A percentile compares a stretch with the other conserved stretches of the same genome.
These are phyloP conservation scores for Allantophomopsis lycopodina DNA, from an alignment of 2,329 filamentous ascomycete species.

Conservation along the genomic window DNA sequence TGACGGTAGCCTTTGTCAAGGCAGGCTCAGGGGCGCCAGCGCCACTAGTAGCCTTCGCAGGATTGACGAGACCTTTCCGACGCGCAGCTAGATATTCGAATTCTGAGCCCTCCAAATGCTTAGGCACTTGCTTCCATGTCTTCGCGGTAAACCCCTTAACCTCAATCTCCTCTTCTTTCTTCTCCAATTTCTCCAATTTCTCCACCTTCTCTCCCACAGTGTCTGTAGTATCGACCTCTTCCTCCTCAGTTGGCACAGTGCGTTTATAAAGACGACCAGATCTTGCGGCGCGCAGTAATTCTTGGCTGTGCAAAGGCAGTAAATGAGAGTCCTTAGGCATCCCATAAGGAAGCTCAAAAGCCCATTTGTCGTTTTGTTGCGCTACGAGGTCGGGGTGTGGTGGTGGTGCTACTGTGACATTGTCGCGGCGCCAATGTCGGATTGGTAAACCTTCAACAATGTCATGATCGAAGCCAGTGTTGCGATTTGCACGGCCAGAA, in stretches of 20 bases:
- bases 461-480: slow-evolving; percentile 39
- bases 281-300: slow-evolving; percentile 68
- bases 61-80: slow-evolving; percentile 44
- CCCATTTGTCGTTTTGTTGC: slow-evolving; percentile 53
- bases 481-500: slow-evolving; percentile 17
- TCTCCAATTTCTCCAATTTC: slow-evolving; percentile 46
- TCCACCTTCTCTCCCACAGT: slow-evolving; percentile 34
- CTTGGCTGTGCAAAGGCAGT: slow-evolving; percentile 66
- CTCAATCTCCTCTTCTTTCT: slow-evolving; percentile 35
- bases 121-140: slow-evolving; percentile 47
- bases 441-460: slow-evolving; percentile 49
- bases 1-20: slow-evolving; percentile 67
- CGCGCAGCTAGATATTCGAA: slow-evolving; percentile 46
- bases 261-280: slow-evolving; percentile 67
- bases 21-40: slow-evolving; percentile 31
- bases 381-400: slow-evolving; percentile 46
- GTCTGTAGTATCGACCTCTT: slow-evolving; percentile 37
- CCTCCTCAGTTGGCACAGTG: slow-evolving; percentile 45
- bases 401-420: slow-evolving; percentile 53
- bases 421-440: slow-evolving; percentile 73
- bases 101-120: slow-evolving; percentile 38
- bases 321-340: slow-evolving; percentile 82
- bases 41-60: slow-evolving; percentile 32
- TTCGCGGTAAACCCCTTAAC: slow-evolving; percentile 38
- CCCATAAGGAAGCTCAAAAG: slow-evolving; percentile 57